Base-by-base conservation (phyloP, 139 green algal species). In the Haematococcus sp. region DNA sequence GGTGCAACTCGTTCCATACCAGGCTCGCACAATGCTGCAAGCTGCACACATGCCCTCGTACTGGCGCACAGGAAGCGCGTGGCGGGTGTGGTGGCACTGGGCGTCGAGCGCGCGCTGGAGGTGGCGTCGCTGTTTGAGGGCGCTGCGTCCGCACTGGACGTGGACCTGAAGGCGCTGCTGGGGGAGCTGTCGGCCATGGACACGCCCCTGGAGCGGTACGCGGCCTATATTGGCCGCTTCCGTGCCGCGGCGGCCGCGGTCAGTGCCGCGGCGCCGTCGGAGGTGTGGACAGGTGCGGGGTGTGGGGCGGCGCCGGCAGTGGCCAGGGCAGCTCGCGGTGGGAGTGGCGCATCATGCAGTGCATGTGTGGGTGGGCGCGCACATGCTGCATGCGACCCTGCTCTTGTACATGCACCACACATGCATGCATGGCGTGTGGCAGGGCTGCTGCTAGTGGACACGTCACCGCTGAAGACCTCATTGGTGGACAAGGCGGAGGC, bases 381-480 rank as follows among this genome's bases (percentile, higher is more conserved):
- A n/a, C n/a, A n/a, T n/a, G n/a, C n/a, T n/a, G n/a, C n/a, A n/a
- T n/a, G n/a, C n/a, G n/a, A n/a, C n/a, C n/a, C n/a, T n/a, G n/a
- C n/a, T n/a, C n/a, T n/a, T n/a, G 40, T 11, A 49, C 40, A 11
- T 49, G 40, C 40, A 49, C 40, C 11, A 49, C 40, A 49, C 40
- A n/a, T n/a, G n/a, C n/a, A n/a, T n/a, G n/a, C n/a, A n/a, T n/a
- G n/a, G n/a, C n/a, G n/a, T n/a, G n/a, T n/a, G n/a, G 7, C 82
- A 1, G 87, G 87, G 1, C 63, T 91, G 63, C 78, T 87, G 40
- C 52, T 84, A 2, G 80, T 91, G 27, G 66, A 86, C 63, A 77
- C 64, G 23, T 31, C 49, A 16, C 61, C 75, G 34, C 68, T 91
- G 17, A 89, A 91, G 82, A 46, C 66, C 23, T 56, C 69, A 28